These are phyloP conservation scores for Pseudogymnoascus sp. DNA, from an alignment of 2,329 filamentous ascomycete species.

Conservation along the genomic window DNA sequence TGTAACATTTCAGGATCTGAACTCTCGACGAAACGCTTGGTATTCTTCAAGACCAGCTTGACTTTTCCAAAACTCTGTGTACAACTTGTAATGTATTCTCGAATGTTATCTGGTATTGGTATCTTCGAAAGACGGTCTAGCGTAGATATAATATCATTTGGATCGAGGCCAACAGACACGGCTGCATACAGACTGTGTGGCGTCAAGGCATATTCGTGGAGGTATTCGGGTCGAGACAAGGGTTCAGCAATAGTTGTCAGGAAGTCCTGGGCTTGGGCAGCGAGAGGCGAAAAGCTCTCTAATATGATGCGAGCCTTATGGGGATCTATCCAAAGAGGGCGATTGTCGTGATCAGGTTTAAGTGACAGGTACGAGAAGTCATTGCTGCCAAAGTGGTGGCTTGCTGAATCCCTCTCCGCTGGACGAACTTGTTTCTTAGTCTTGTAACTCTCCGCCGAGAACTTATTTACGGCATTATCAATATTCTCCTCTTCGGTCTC, in stretches of 20 bases:
- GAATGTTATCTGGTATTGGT: constrained; percentile 70
- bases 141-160: constrained; percentile 81
- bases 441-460: constrained; percentile 34
- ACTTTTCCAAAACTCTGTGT: constrained; percentile 92
- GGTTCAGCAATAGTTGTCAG: constrained; percentile 94
- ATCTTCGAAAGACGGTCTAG: constrained; percentile 86
- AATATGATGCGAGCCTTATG: constrained; percentile 79
- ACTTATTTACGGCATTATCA: constrained; percentile 51
- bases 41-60: constrained; percentile 88
- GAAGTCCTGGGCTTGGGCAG: constrained; percentile 83
- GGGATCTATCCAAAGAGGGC: constrained; percentile 90
- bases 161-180: constrained; percentile 85
- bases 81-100: constrained; percentile 64
- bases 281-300: constrained; percentile 86
- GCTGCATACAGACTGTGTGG: constrained; percentile 91
- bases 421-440: constrained; percentile 13
- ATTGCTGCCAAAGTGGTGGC: constrained; percentile 26
- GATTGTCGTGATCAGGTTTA: constrained; percentile 81
- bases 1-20: constrained; percentile 80
- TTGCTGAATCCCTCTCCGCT: constrained; percentile 25
- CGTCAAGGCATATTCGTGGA: constrained; percentile 90
- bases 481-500: constrained; percentile 45
- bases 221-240: constrained; percentile 75
- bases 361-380: constrained; percentile 74
- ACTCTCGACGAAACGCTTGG: constrained; percentile 88